phyloP scores from a whole-genome alignment of 345 rosid species.

The Psidium friedrichsthalianum region DNA sequence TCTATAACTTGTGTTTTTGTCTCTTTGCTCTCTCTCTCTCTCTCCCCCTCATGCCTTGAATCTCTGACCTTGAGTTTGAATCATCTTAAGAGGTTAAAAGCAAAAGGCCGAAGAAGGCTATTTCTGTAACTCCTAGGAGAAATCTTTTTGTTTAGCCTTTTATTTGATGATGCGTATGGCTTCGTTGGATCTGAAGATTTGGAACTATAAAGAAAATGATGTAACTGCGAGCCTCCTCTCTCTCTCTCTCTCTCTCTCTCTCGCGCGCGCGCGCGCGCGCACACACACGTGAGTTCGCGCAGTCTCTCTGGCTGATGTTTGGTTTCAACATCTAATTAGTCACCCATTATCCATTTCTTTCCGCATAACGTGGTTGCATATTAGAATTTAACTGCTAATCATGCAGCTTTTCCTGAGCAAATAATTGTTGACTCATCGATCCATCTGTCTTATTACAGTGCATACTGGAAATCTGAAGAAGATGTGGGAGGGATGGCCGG shows the following conservation, averaged over 20 bases:
- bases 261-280: rapidly evolving
- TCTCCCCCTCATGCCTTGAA: not conserved
- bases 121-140: not conserved
- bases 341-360: not conserved
- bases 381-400: not conserved
- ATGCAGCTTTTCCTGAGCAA: not conserved
- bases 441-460: slow-evolving; percentile 31
- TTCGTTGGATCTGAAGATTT: not conserved
- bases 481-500: slow-evolving; percentile 73
- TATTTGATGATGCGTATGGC: not conserved
- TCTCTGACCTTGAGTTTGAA: not conserved
- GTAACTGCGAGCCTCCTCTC: not conserved
- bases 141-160: not conserved
- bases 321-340: not conserved
- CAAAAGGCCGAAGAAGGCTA: not conserved
- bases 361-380: not conserved
- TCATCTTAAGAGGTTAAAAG: not conserved
- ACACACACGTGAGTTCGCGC: too few relatives aligned
- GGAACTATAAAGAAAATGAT: not conserved
- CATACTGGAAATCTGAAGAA: slow-evolving; percentile 86
- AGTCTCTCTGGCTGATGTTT: not conserved
- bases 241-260: not conserved
- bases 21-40: not conserved
- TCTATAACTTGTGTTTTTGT: not conserved
- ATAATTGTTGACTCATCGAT: not conserved